Base-by-base conservation (phyloP, 2,329 filamentous ascomycete species). In the Sclerotinia minor region DNA sequence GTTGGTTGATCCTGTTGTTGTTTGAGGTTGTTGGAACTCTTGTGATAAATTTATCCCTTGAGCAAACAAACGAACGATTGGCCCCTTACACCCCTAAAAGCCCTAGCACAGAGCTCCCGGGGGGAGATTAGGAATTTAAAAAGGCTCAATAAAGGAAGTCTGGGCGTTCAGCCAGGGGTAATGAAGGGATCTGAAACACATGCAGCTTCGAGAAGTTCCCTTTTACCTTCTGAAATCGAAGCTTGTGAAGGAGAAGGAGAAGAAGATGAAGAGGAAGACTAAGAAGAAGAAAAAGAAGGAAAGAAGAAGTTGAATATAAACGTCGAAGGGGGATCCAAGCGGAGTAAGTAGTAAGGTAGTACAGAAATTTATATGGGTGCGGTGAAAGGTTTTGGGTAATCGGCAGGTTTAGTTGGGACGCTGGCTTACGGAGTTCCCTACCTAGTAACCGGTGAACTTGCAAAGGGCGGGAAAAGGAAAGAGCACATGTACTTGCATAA, bases 151-250 rank as follows among this genome's bases (percentile, higher is more conserved):
- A 38, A 41, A 47, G 64, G 44, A 66, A 66, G 64, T 66, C 64
- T n/a, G 53, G 64, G 64, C 64, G 55, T 60, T 66, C 29, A 45
- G 64, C 64, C 64, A 59, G 47, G 64, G 54, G 45, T 50, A 24
- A 41, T 32, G n/a, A 35, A 59, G 54, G 64, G 57, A 60, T 59
- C 57, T 35, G 58, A 59, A 60, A 67, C 63, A 60, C 67, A 68
- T 60, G 54, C 61, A 55, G 53, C 55, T 66, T 66, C 53, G 63
- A 26, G 59, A 67, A 64, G 50, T 35, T 49, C 45, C 15, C 24
- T 17, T 47, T 17, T 44, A 52, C 13, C 24, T 44, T 44, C 19
- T 29, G 2, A 19, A 26, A 8, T 2, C 19, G 17, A 19, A 49
- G 6, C 32, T 49, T 24, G 24, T 29, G 29, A 17, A 26, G 21